phyloP scores from a whole-genome alignment of 2,329 filamentous ascomycete species.

The Zalaria obscura region DNA sequence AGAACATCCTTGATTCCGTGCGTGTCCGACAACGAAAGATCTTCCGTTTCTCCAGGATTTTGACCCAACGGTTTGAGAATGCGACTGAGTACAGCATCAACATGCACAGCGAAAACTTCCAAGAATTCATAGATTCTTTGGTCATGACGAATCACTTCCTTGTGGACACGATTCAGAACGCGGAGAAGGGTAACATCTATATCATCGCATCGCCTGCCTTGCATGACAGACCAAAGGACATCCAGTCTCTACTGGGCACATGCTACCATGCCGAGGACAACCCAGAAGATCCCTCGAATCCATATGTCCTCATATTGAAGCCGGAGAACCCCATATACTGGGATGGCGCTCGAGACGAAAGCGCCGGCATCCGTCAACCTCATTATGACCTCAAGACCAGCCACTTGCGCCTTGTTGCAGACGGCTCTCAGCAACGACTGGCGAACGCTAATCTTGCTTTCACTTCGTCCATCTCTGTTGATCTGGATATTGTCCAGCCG shows the following conservation, averaged over 20 bases:
- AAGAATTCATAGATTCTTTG: conserved; percentile 67
- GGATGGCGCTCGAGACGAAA: conserved; percentile 59
- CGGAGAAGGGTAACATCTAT: conserved; percentile 54
- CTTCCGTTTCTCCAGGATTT: conserved; percentile 81
- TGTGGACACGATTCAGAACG: conserved; percentile 52
- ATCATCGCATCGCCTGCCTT: conserved; percentile 75
- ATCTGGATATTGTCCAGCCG: conserved; percentile 80
- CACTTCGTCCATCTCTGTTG: conserved; percentile 66
- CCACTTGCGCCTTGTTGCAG: conserved; percentile 74
- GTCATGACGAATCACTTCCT: conserved; percentile 76
- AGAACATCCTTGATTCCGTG: conserved; percentile 86
- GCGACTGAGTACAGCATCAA: conserved; percentile 88
- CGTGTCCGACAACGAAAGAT: conserved; percentile 92
- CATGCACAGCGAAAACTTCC: conserved; percentile 52
- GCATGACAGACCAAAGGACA: conserved; percentile 60
- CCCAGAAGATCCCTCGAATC: conserved; percentile 61
- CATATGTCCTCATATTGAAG: conserved; percentile 72
- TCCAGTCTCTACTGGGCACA: conserved; percentile 72
- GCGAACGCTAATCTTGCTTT: conserved; percentile 68
- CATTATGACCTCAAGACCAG: conserved; percentile 76
- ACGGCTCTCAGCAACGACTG: conserved; percentile 68
- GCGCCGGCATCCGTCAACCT: conserved; percentile 59
- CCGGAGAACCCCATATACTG: conserved; percentile 69
- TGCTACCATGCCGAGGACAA: conserved; percentile 56
- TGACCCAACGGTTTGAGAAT: conserved; percentile 92